Percentiles rank a stretch among this genome's conserved stretches.
Evolutionary conservation across 2,329 filamentous ascomycete genomes (phyloP).

Genomic region (Plenodomus biglobosus): DNA sequence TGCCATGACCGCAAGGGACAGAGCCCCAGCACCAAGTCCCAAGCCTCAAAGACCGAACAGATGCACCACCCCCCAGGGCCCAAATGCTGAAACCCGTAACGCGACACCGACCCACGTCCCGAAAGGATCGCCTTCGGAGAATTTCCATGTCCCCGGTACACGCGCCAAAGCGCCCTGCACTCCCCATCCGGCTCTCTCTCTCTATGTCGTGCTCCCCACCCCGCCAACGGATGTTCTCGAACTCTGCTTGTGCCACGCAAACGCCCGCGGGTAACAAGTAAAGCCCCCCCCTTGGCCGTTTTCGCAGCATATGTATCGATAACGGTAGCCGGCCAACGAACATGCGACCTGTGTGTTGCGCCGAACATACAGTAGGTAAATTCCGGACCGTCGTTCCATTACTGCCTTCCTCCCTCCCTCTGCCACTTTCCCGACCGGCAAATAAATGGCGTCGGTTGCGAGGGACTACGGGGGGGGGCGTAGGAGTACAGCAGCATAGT

Average conservation of each 20-base stretch:
- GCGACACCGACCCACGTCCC: not conserved
- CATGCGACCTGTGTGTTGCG: constrained; percentile 23
- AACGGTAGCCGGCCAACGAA: constrained; percentile 7
- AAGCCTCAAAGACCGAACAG: not conserved
- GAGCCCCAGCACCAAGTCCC: not conserved
- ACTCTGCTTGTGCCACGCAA: not conserved
- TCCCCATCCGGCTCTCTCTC: not conserved
- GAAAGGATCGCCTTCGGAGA: not conserved
- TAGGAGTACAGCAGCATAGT: not conserved
- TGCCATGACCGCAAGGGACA: not conserved
- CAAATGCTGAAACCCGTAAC: not conserved
- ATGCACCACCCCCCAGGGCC: not conserved
- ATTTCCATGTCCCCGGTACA: not conserved
- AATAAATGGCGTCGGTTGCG: too few species aligned
- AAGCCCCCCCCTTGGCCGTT: constrained; percentile 7
- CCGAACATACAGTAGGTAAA: not conserved
- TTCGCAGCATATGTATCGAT: constrained; percentile 1
- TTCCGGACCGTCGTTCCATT: constrained; percentile 3
- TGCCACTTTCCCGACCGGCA: not conserved
- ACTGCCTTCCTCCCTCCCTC: not conserved
- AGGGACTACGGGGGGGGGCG: too few species aligned
- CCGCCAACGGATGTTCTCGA: not conserved
- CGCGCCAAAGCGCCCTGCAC: not conserved
- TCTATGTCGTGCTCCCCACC: not conserved
- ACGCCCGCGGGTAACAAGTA: not conserved